These are phyloP conservation scores for Pleurozium schreberi DNA, from an alignment of 225 moss, liverwort and hornwort genomes.

Conservation along the genomic window DNA sequence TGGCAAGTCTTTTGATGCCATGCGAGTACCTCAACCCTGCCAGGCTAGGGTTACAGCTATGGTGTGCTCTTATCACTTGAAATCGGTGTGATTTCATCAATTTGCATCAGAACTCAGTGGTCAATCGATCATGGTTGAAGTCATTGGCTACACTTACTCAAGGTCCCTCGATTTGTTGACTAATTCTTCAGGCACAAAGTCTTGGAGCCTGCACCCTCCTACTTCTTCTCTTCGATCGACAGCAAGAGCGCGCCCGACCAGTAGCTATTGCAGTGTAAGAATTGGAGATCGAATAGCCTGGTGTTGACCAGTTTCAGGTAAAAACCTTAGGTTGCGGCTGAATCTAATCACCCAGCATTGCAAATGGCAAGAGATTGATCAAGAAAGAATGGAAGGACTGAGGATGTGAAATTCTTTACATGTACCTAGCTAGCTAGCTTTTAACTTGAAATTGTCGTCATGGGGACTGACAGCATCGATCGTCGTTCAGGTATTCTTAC, in stretches of 20 bases:
- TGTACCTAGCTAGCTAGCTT: not conserved
- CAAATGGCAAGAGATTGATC: not conserved
- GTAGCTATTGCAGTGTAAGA: not conserved
- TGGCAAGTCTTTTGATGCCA: not conserved
- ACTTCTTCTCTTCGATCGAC: not conserved
- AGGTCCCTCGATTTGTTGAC: not conserved
- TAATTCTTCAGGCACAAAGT: not conserved
- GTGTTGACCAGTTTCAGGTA: not conserved
- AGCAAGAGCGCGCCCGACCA: not conserved
- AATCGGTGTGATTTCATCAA: not conserved
- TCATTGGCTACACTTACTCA: constrained; percentile 11
- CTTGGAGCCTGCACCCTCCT: not conserved
- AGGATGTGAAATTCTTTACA: not conserved
- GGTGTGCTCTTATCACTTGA: no score
- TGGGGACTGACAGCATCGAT: not conserved
- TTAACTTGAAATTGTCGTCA: not conserved
- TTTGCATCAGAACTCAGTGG: not conserved
- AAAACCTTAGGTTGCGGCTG: not conserved
- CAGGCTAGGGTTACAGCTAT: not conserved
- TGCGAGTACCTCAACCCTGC: not conserved
- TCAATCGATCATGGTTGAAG: constrained; percentile 24
- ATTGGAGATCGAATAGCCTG: not conserved
- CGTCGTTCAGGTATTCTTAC: not conserved
- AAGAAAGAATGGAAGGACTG: not conserved
- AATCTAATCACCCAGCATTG: no score